These are phyloP conservation scores for Pelargonium nanum DNA, from an alignment of 345 rosid species.

Conservation along the genomic window DNA sequence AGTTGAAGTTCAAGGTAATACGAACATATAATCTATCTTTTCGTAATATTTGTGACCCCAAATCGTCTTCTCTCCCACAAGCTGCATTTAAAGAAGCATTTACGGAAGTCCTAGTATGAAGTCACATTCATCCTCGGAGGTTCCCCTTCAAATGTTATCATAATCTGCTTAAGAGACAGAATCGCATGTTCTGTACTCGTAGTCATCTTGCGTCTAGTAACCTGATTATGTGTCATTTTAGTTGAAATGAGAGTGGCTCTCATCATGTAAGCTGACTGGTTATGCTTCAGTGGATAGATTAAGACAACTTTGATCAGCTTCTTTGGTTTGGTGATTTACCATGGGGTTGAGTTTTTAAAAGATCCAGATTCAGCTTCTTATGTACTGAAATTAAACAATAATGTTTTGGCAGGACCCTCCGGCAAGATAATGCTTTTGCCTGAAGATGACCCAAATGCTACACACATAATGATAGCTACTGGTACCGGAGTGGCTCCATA, in stretches of 20 bases:
- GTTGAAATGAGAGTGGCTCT: background rate
- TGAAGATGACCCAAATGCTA: slow-evolving; percentile 66
- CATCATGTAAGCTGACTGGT: background rate
- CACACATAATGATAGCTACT: slow-evolving; percentile 95
- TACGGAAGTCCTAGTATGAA: too few relatives aligned
- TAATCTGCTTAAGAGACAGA: background rate
- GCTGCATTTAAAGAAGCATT: too few relatives aligned
- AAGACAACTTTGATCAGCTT: too few relatives aligned
- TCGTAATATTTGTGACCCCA: too few relatives aligned
- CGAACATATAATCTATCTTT: too few relatives aligned
- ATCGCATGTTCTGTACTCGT: background rate
- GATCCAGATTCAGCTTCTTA: background rate
- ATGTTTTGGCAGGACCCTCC: slow-evolving; percentile 64
- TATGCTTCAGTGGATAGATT: background rate
- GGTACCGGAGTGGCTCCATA: slow-evolving; percentile 96
- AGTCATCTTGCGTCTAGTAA: background rate
- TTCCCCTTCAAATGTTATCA: background rate
- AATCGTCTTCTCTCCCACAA: too few relatives aligned
- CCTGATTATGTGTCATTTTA: background rate
- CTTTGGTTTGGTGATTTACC: too few relatives aligned
- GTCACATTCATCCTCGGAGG: background rate
- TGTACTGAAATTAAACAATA: background rate
- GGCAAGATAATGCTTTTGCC: slow-evolving; percentile 99
- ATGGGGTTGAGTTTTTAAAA: background rate
- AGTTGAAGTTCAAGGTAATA: too few relatives aligned